Base-by-base conservation (phyloP, 768 basidiomycete species). In the Lactifluus pinguis region DNA sequence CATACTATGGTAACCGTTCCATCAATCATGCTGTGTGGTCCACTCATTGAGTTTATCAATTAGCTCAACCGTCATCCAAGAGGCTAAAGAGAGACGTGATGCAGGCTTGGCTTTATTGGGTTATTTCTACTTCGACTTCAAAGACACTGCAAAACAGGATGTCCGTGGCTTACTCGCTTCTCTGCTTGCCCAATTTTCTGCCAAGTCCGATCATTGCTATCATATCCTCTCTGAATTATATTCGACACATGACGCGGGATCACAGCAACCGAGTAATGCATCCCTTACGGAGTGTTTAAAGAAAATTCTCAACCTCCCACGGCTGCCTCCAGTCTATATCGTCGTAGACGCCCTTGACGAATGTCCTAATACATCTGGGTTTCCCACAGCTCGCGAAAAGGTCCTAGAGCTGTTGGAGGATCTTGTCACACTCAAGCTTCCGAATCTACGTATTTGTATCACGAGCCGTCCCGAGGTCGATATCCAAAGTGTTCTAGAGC, bases 341-440 rank as follows among this genome's bases (percentile, higher is more conserved):
- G 44, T 54, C 4, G 2, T 60, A 15, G 59, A 60, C 32, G 59
- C 41, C 3, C 45, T 60, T 7, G 59, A 60, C 10, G 59, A 60
- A 36, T 60, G 59, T 42, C 53, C 59, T 1, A 55, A 21, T 8
- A 50, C 49, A 6, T 54, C 53, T 4, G 57, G 50, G 1, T 15
- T 52, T 21, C 34, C 42, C 17, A 19, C 57, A 1, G 19, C 52
- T 30, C 59, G 59, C 9, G 53, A 55, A 8, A 17, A 21, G 21
- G 59, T 55, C 14, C 47, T 60, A 0, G 17, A 49, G 2, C 6
- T 55, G 7, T 3, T 60, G 11, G 17, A 21, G 13, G 47, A 49
- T 2, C 52, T 60, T 21, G 25, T 53, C 15, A 41, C 5, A 14
- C 3, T n/a, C 3, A 21, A 30, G 0, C 47, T 39, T 54, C 4